Evolutionary conservation across 2,329 filamentous ascomycete genomes (phyloP).

Genomic region (Aschersonia sp.): DNA sequence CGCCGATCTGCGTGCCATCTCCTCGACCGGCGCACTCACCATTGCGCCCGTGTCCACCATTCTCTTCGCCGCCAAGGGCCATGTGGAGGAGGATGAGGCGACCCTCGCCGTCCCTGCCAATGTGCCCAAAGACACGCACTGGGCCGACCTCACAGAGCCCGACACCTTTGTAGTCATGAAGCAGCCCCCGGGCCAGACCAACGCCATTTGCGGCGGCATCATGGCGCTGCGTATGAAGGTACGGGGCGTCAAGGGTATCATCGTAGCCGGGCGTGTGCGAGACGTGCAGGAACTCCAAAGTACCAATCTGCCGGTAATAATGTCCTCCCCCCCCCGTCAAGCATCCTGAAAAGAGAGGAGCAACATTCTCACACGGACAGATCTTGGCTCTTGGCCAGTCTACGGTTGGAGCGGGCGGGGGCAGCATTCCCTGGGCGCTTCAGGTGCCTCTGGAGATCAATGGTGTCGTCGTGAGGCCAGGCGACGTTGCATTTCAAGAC

Average conservation of each 20-base stretch:
- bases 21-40: conserved; percentile 13
- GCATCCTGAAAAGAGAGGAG: too few relatives aligned
- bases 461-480: conserved; percentile 28
- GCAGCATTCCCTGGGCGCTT: conserved; percentile 40
- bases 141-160: conserved; percentile 48
- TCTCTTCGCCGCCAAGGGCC: conserved; percentile 45
- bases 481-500: conserved; percentile 59
- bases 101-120: conserved; percentile 23
- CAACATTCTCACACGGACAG: conserved; percentile 10
- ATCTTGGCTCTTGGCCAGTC: conserved; percentile 43
- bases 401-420: conserved; percentile 41
- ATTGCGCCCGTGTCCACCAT: conserved; percentile 46
- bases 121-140: conserved; percentile 47
- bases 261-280: conserved; percentile 55
- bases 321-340: neutral
- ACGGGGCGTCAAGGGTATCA: conserved; percentile 42
- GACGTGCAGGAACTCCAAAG: conserved; percentile 47
- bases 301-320: conserved; percentile 36
- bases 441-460: conserved; percentile 29
- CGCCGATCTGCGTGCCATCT: conserved; percentile 32
- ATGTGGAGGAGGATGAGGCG: conserved; percentile 7
- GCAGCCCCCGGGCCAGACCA: conserved; percentile 49
- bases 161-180: conserved; percentile 51
- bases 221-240: conserved; percentile 57
- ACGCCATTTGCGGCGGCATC: conserved; percentile 63